Base-by-base conservation (phyloP, 2,329 filamentous ascomycete genomes). In the Hymenotorrendiella dingleyae region DNA sequence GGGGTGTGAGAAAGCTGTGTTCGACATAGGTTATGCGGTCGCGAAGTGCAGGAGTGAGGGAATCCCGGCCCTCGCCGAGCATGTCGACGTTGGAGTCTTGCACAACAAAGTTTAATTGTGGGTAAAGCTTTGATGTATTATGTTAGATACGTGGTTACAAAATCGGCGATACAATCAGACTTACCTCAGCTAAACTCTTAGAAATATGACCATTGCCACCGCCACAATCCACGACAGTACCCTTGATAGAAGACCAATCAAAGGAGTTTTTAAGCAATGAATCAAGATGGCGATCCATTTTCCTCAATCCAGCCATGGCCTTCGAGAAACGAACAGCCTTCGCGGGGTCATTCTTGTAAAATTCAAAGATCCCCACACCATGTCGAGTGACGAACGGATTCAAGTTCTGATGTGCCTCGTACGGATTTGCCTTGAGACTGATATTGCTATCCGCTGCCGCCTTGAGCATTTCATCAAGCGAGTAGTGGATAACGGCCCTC, bases 1-100 rank as follows among this genome's bases (percentile, higher is more conserved):
- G 64, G 6, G 55, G 45, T 19, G 53, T 40, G 46, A 67, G 66
- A 50, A 67, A 67, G 47, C 65, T 58, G 40, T 67, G 62, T 11
- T 50, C 36, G 35, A 28, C 16, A 28, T 14, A 37, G 23, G 21
- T 16, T 7, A 37, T 37, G 23, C 35, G 35, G 22, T 12, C 35
- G n/a, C 19, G 6, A 21, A 37, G 21, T 12, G 7, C 22, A 9
- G 4, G 3, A 14, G 16, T 16, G 54, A 12, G 42, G 32, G 6
- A 51, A 27, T 33, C 51, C 48, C 41, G 16, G 4, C 16, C 44
- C 22, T 41, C 19, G 12, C 24, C 20, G 11, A 46, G 32, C 40
- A 46, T 43, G 40, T 34, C 27, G 19, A 12, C 19, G 14, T 17
- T 30, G 14, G 24, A 11, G 30, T 46, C 44, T 27, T 46, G 40